A percentile compares a stretch with the other conserved stretches of the same genome.
These are phyloP conservation scores for Ettlia oleoabundans DNA, from an alignment of 139 green algal species.

Conservation along the genomic window DNA sequence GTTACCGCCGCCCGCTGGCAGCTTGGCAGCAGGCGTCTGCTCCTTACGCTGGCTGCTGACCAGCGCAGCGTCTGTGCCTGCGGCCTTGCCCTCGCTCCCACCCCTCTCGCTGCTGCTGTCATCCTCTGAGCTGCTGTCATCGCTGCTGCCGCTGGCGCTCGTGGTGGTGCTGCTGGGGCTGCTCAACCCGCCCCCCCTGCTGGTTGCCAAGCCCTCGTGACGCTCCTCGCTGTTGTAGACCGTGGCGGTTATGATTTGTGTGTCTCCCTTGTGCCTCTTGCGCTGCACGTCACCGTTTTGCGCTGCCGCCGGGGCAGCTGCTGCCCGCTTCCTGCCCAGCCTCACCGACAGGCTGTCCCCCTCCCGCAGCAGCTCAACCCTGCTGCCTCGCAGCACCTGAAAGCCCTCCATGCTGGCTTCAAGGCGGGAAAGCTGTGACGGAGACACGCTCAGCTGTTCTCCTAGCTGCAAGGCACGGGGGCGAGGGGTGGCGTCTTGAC, in stretches of 20 bases:
- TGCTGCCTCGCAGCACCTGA: conserved; percentile 1
- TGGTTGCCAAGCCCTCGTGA: no score
- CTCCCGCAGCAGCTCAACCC: conserved; percentile 25
- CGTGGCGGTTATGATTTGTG: no score
- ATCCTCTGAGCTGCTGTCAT: background rate
- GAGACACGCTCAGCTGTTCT: background rate
- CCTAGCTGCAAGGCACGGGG: background rate
- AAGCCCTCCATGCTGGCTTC: conserved; percentile 3
- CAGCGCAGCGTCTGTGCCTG: no score
- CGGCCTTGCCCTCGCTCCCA: background rate
- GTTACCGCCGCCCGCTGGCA: background rate
- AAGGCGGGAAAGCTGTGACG: background rate
- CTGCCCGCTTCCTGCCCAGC: background rate
- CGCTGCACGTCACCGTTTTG: background rate
- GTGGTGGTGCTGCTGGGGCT: no score
- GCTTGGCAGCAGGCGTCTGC: background rate
- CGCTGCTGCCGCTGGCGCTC: background rate
- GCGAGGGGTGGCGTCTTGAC: background rate
- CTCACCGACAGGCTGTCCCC: conserved; percentile 25
- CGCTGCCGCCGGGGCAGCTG: background rate
- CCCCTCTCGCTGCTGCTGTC: background rate
- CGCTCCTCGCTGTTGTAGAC: no score
- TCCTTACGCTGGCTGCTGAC: background rate
- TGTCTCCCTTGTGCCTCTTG: background rate
- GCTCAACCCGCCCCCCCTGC: no score